Evolutionary conservation across 352 stramenopile genomes (phyloP), one percentile per base, ranked within the genome.

Genomic region (Pythium dissimile): DNA sequence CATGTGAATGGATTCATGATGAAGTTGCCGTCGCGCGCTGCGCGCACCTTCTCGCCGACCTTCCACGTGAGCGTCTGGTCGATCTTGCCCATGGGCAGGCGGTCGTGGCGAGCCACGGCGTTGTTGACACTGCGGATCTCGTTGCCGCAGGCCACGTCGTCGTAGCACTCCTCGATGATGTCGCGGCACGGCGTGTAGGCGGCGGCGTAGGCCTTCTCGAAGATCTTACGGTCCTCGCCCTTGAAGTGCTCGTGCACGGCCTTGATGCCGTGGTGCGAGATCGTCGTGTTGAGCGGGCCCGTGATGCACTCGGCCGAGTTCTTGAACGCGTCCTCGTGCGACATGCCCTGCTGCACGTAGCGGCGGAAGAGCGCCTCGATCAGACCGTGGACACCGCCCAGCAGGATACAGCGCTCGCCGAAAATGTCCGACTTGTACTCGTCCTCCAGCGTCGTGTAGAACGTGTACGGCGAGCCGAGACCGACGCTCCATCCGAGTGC

Each of bases 381-480:
- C 59, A 99, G 96, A 59, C 93, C 96, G 77, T 99, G 95, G 27
- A 99, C 95, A 48, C 94, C 96, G 61, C 96, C 96, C 9, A 99
- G 81, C 26, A 99, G 80, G 65, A 99, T 98, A 56, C 95, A 95
- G 64, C 96, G 92, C 68, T 99, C 96, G 57, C 96, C 96, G 55
- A 98, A 99, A 72, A 99, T 99, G 84, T 99, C 96, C 62, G 90
- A 98, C 72, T 96, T 96, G 80, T 99, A 99, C 83, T 99, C 96
- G 55, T 95, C 92, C 44, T 86, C 84, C 55, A 99, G 77, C 34
- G 93, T 97, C 42, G 96, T 99, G 79, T 98, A 88, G 80, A 99
- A 99, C 67, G 97, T 97, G 83, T 98, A 99, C 12, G 96, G 96
- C 59, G 94, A 98, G 62, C 96, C 96, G 41, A 99, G 80, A 31